Percentiles rank a stretch among this genome's conserved stretches.
Conservation (phyloP, 352 stramenopile genomes). For the Albugo laibachii region DNA sequence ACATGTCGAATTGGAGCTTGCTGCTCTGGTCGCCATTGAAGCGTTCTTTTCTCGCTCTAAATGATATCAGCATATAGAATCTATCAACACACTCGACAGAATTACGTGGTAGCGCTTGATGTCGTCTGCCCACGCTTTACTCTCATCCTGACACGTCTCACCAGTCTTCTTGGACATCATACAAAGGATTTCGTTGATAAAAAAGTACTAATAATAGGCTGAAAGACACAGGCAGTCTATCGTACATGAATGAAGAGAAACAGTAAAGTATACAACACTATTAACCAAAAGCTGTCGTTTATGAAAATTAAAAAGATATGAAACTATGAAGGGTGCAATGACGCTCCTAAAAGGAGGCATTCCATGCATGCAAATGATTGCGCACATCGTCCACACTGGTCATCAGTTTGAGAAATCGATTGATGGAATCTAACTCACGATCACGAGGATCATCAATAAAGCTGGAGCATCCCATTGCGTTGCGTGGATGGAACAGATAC, state of each 20-base stretch:
- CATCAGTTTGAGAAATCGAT: conserved; percentile 35
- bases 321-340: no score
- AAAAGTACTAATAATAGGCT: no score
- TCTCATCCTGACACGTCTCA: no score
- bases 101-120: conserved; percentile 34
- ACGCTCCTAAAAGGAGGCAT: conserved; percentile 26
- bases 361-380: conserved; percentile 46
- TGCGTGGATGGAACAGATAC: conserved; percentile 94
- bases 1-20: conserved; percentile 32
- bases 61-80: not conserved
- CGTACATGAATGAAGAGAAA: not conserved
- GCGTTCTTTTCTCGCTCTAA: conserved; percentile 18
- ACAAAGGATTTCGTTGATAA: no score
- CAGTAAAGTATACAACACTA: no score
- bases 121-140: conserved; percentile 20
- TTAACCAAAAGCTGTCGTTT: no score
- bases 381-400: conserved; percentile 36
- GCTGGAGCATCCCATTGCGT: conserved; percentile 58
- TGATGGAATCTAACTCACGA: conserved; percentile 73
- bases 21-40: conserved; percentile 38
- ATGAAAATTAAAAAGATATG: not conserved
- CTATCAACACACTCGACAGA: not conserved
- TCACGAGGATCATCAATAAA: conserved; percentile 85
- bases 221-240: no score
- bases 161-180: no score